Percentiles rank a stretch among this genome's conserved stretches.
phyloP scores from a whole-genome alignment of 345 rosid species.

The Melaleuca quinquenervia region DNA sequence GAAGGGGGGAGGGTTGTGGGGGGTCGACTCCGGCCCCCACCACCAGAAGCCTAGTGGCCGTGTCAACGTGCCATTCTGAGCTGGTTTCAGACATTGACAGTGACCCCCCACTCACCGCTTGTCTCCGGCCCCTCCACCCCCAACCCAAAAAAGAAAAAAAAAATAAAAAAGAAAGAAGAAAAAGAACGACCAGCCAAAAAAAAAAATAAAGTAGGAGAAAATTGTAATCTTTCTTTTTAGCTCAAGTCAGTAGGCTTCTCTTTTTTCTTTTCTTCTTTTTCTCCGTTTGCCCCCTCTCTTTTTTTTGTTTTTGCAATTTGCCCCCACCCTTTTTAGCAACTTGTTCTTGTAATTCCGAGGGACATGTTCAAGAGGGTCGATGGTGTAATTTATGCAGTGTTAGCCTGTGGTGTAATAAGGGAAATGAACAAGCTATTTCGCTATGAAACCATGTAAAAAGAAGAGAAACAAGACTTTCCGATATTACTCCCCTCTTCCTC shows the following conservation, averaged over 20 bases:
- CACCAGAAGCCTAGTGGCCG: neutral
- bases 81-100: conserved; percentile 5
- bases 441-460: neutral
- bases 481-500: too few relatives aligned
- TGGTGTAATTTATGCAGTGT: neutral
- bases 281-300: neutral
- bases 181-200: conserved; percentile 16
- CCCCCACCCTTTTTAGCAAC: neutral
- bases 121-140: neutral
- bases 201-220: neutral
- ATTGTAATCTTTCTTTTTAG: neutral
- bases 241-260: neutral
- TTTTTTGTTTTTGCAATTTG: too few relatives aligned
- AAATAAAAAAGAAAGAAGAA: neutral
- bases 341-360: neutral
- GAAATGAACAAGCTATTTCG: neutral
- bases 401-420: neutral
- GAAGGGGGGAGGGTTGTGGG: too few relatives aligned
- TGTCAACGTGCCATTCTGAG: conserved; percentile 14
- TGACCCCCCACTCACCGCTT: conserved; percentile 14
- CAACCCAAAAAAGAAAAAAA: neutral
- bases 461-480: too few relatives aligned
- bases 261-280: neutral
- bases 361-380: neutral
- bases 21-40: neutral